Percentiles rank a stretch among this genome's conserved stretches.
Conservation (phyloP, 768 basidiomycete genomes). For the Termitomyces sp. region DNA sequence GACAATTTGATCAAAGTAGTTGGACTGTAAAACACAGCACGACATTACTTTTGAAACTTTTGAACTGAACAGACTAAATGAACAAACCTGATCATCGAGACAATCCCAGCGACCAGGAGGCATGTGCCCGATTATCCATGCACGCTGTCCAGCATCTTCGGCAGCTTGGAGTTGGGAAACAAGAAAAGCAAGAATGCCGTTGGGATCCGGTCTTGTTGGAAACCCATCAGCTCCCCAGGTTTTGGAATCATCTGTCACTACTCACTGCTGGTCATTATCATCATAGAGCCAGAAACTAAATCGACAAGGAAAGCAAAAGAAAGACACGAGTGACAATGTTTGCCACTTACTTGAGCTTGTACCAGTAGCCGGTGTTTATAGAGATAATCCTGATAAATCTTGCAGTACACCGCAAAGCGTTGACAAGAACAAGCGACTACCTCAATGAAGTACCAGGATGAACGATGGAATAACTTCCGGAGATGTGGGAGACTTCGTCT, state of each 20-base stretch:
- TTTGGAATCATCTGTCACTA: neutral
- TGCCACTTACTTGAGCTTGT: slow-evolving; percentile 45
- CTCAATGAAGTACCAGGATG: slow-evolving; percentile 45
- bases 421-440: slow-evolving; percentile 19
- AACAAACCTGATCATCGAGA: slow-evolving; percentile 44
- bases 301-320: neutral
- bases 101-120: slow-evolving; percentile 45
- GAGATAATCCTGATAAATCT: slow-evolving; percentile 47
- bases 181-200: slow-evolving; percentile 52
- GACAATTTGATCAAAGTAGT: slow-evolving; percentile 59
- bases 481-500: slow-evolving; percentile 37
- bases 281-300: slow-evolving; percentile 59
- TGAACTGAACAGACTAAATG: neutral
- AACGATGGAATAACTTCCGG: slow-evolving; percentile 50
- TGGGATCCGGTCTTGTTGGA: slow-evolving; percentile 43
- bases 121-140: slow-evolving; percentile 61
- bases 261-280: slow-evolving; percentile 40
- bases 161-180: slow-evolving; percentile 51
- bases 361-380: slow-evolving; percentile 59
- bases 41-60: neutral
- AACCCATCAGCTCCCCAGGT: neutral
- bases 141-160: slow-evolving; percentile 54
- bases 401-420: neutral
- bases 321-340: neutral
- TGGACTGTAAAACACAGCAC: slow-evolving; percentile 33